A percentile compares a stretch with the other conserved stretches of the same genome.
Evolutionary conservation across 179 eudicot genomes (phyloP).

Genomic region (Sideroxylon spinosum): DNA sequence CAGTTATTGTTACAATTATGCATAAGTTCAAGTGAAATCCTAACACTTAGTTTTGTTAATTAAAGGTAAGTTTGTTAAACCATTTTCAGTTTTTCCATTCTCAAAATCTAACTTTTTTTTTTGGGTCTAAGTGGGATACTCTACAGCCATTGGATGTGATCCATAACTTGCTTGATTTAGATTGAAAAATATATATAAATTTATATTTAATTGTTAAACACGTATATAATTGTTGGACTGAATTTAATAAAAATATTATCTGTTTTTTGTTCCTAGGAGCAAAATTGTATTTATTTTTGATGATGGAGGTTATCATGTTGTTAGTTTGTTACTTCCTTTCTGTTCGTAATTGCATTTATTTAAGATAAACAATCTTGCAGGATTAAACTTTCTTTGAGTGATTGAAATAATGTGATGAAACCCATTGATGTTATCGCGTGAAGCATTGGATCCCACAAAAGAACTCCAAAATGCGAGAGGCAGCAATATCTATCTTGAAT

Average conservation of each 20-base stretch:
- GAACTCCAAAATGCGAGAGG: conserved; percentile 99
- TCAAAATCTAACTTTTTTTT: too few species aligned
- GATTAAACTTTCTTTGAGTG: conserved; percentile 10
- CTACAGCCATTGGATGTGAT: too few species aligned
- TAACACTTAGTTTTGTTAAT: too few species aligned
- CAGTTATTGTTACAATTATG: too few species aligned
- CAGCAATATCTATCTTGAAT: conserved; percentile 54
- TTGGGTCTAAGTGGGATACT: too few species aligned
- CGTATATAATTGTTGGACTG: too few species aligned
- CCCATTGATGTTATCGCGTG: conserved; percentile 44
- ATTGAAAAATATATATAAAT: too few species aligned
- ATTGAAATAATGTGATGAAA: conserved; percentile 22
- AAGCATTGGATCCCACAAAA: conserved; percentile 97
- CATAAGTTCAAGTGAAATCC: too few species aligned
- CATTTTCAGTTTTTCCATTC: too few species aligned
- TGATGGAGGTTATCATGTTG: background rate
- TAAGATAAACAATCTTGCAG: conserved; percentile 19
- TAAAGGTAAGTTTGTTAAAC: too few species aligned
- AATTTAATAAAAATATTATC: background rate
- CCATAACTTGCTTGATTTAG: too few species aligned
- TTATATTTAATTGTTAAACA: background rate
- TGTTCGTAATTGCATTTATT: background rate
- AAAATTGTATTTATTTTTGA: background rate
- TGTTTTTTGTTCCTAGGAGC: background rate
- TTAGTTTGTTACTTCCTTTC: background rate